Base-by-base conservation (phyloP, 2,329 filamentous ascomycete species). In the Aschersonia sp. region DNA sequence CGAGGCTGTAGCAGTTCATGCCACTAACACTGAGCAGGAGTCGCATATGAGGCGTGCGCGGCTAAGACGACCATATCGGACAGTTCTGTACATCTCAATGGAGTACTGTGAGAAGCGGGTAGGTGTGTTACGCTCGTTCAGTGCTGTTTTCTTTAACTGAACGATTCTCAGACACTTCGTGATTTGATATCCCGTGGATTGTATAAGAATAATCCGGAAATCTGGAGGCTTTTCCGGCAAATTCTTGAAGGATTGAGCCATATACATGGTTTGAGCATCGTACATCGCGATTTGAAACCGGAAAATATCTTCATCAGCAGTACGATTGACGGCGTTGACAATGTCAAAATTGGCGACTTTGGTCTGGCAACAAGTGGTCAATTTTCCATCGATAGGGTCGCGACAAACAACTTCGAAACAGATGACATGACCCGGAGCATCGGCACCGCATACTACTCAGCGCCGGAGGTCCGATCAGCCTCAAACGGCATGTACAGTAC, bases 321-420 rank as follows among this genome's bases (percentile, higher is more conserved):
- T 40, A 71, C 74, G 30, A 61, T 70, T 3, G 91, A 97, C 58
- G 80, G 84, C 5, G 77, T 83, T 3, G 87, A 89, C 53, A 92
- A 94, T 56, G 89, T 94, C 40, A 92, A 94, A 55, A 96, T 98
- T 55, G 92, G 92, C 43, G 92, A 98, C 59, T 97, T 98, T 63
- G 92, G 92, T 4, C 72, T 98, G 38, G 92, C 92, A 20, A 97
- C 89, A 1, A 92, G 84, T 53, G 88, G 87, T 1, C 87, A 94
- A 56, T 82, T 85, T 53, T 75, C 79, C 2, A 66, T 74, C 4
- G 82, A 85, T 52, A 80, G 73, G 57, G 56, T 67, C 35, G 57
- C 63, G 3, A 56, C 62, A 5, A 67, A 63, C 40, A 57, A 51
- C 20, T 52, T 70, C 43, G 75, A 78, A 50, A 63, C 69, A 2